Percentiles rank a stretch among this genome's conserved stretches.
Evolutionary conservation across 2,329 filamentous ascomycete genomes (phyloP).

Genomic region (Emergomyces africanus): DNA sequence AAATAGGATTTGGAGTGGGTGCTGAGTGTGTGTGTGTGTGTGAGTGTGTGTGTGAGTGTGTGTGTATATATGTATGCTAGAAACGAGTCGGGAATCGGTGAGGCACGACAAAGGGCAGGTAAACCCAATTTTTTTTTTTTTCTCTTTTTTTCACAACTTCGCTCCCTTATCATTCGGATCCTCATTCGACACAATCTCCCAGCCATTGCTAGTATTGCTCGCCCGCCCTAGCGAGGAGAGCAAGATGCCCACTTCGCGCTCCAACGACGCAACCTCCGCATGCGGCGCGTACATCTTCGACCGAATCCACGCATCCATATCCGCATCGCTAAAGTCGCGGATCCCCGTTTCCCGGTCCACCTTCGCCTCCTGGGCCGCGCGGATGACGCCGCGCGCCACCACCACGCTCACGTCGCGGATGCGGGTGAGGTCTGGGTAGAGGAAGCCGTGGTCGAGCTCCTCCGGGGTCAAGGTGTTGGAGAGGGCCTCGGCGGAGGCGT

Average conservation of each 20-base stretch:
- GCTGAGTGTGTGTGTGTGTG: too few species aligned
- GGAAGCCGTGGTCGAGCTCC: conserved; percentile 68
- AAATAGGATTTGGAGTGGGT: too few species aligned
- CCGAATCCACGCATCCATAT: conserved; percentile 37
- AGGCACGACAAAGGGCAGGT: too few species aligned
- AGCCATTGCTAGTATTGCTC: conserved; percentile 4
- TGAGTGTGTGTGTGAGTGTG: too few species aligned
- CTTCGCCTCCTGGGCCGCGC: conserved; percentile 70
- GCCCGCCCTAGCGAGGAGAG: conserved; percentile 21
- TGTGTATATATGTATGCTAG: too few species aligned
- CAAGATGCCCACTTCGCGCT: conserved; percentile 34
- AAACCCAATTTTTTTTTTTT: too few species aligned
- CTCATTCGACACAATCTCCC: conserved; percentile 1
- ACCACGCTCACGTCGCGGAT: conserved; percentile 81
- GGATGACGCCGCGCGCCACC: conserved; percentile 86
- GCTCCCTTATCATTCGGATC: conserved; percentile 8
- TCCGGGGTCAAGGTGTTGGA: conserved; percentile 65
- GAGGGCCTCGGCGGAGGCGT: conserved; percentile 75
- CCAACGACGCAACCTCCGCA: conserved; percentile 33
- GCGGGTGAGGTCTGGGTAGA: conserved; percentile 83
- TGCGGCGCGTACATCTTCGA: conserved; percentile 38
- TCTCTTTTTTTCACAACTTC: conserved; percentile 12
- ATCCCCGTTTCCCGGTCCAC: conserved; percentile 43
- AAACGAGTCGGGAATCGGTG: too few species aligned
- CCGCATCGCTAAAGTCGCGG: conserved; percentile 29